phyloP scores from a whole-genome alignment of 441 rosid genomes.

The Jatropha multifida region DNA sequence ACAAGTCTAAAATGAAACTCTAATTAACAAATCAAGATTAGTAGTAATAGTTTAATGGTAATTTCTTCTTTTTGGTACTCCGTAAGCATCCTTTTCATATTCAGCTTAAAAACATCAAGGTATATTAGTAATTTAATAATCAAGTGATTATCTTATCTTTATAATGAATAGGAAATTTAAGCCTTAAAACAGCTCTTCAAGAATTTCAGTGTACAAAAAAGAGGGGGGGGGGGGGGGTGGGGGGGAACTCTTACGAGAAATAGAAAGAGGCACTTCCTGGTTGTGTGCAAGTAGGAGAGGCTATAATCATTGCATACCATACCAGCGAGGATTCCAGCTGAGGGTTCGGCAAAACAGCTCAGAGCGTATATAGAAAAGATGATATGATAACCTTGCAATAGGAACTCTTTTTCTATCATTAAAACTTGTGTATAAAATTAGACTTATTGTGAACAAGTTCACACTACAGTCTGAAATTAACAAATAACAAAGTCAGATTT shows the following conservation, averaged over 20 bases:
- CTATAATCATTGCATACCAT: constrained; percentile 1
- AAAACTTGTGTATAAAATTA: not conserved
- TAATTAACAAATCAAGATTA: too few species aligned
- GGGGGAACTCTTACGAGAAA: not conserved
- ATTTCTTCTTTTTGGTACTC: too few species aligned
- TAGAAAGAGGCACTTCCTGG: not conserved
- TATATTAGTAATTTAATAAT: too few species aligned
- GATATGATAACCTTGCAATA: not conserved
- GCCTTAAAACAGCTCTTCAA: too few species aligned
- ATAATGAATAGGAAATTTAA: too few species aligned
- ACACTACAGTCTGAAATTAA: not conserved
- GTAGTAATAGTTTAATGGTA: too few species aligned
- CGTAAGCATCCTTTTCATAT: too few species aligned
- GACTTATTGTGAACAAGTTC: not conserved
- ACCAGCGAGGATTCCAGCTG: not conserved
- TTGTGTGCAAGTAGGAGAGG: constrained; percentile 2
- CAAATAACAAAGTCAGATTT: too few species aligned
- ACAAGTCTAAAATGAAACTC: too few species aligned
- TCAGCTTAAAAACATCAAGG: too few species aligned
- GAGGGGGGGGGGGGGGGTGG: too few species aligned
- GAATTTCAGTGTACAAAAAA: not conserved
- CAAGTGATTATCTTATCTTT: too few species aligned
- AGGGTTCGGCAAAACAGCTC: not conserved
- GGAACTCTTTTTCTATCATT: not conserved
- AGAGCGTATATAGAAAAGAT: not conserved